These are phyloP conservation scores for Cercis canadensis DNA, from an alignment of 306 rosid species.

Conservation along the genomic window DNA sequence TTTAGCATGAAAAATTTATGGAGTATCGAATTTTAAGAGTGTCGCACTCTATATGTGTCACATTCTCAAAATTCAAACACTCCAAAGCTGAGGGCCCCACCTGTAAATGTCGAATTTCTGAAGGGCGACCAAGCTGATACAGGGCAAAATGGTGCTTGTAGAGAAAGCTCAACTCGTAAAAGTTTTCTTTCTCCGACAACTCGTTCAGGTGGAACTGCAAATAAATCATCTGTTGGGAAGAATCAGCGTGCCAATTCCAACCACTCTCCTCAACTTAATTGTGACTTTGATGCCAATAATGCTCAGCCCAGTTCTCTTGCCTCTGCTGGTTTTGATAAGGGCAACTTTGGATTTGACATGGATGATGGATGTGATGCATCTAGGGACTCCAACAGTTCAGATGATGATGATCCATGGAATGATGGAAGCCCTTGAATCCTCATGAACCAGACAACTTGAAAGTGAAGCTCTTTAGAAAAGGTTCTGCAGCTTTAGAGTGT, in stretches of 20 bases:
- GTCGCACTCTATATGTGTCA: too few species aligned
- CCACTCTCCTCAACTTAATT: slow-evolving; percentile 50
- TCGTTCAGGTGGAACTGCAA: slow-evolving; percentile 68
- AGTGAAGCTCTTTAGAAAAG: slow-evolving; percentile 88
- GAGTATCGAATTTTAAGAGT: too few species aligned
- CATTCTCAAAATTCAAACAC: too few species aligned
- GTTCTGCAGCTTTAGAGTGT: too few species aligned
- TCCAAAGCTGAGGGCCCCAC: too few species aligned
- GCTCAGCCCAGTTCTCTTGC: slow-evolving; percentile 52
- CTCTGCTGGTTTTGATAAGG: slow-evolving; percentile 47
- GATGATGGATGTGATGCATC: slow-evolving; percentile 62
- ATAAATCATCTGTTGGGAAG: slow-evolving; percentile 58
- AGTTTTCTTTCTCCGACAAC: slow-evolving; percentile 63
- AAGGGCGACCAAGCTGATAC: slow-evolving; percentile 49
- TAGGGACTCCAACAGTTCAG: slow-evolving; percentile 57
- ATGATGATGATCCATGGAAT: slow-evolving; percentile 80
- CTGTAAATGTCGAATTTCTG: too few species aligned
- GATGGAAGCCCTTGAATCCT: slow-evolving; percentile 96
- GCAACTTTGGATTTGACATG: slow-evolving; percentile 52
- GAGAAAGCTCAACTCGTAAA: slow-evolving; percentile 58
- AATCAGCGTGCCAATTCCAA: slow-evolving; percentile 52
- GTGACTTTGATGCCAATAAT: slow-evolving; percentile 47
- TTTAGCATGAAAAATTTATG: too few species aligned
- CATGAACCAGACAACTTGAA: slow-evolving; percentile 85
- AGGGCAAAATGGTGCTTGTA: slow-evolving; percentile 54